Conservation (phyloP, 2,329 filamentous ascomycete species). For the Cercospora beticola region DNA sequence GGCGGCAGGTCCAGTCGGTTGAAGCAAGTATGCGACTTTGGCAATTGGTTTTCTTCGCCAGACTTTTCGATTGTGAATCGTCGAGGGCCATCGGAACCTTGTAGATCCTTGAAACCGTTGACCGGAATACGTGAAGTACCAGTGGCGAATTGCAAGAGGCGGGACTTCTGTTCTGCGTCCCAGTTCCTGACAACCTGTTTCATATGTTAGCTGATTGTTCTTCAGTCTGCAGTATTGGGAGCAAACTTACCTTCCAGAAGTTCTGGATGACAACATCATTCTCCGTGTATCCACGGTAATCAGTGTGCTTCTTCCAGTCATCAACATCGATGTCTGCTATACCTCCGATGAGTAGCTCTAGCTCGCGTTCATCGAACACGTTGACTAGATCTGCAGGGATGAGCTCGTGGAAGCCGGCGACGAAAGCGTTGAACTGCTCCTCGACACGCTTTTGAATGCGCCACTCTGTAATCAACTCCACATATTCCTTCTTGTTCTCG, state of each 20-base stretch:
- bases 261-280: conserved; percentile 95
- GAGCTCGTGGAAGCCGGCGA: conserved; percentile 94
- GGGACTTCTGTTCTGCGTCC: conserved; percentile 98
- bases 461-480: conserved; percentile 99
- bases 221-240: background rate
- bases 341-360: conserved; percentile 94
- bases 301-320: conserved; percentile 99
- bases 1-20: conserved; percentile 93
- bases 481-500: conserved; percentile 98
- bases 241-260: conserved; percentile 77
- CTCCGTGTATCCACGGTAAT: conserved; percentile 98
- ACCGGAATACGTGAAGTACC: conserved; percentile 97
- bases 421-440: conserved; percentile 97
- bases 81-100: conserved; percentile 92
- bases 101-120: conserved; percentile 98
- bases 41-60: conserved; percentile 83
- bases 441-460: conserved; percentile 97
- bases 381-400: conserved; percentile 96
- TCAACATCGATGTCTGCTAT: conserved; percentile 99
- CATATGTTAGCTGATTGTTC: conserved; percentile 22
- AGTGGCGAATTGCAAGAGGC: conserved; percentile 92
- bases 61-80: conserved; percentile 98
- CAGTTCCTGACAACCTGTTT: conserved; percentile 76
- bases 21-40: conserved; percentile 98
- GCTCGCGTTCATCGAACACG: conserved; percentile 95